Conservation (phyloP, 2,329 filamentous ascomycete genomes). For the Pseudogymnoascus sp. region DNA sequence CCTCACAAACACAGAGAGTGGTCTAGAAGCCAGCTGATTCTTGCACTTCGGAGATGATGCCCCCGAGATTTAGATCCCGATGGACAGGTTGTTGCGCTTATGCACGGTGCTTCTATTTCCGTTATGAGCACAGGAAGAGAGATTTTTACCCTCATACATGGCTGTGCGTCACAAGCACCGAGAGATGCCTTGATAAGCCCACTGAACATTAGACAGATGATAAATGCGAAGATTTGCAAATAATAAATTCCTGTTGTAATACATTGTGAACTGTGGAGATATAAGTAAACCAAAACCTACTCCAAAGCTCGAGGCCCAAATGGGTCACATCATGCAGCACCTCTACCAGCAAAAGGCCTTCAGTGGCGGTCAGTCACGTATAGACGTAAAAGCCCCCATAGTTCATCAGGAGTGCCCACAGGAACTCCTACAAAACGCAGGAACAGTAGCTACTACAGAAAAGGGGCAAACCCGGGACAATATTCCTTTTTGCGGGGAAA, state of each 20-base stretch:
- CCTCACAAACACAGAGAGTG: background rate
- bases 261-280: background rate
- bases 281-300: background rate
- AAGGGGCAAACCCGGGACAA: background rate
- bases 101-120: no score
- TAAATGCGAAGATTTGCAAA: background rate
- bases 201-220: background rate
- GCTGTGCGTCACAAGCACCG: background rate
- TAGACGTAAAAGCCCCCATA: background rate
- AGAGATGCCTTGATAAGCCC: background rate
- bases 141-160: background rate
- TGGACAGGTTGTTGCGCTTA: background rate
- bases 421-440: background rate
- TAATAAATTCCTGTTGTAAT: background rate
- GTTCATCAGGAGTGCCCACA: background rate
- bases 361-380: background rate
- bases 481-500: conserved; percentile 3
- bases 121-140: no score
- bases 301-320: no score
- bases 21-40: background rate
- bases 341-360: background rate
- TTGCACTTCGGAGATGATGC: background rate
- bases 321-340: background rate
- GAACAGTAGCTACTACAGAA: background rate
- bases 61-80: background rate